Base-by-base conservation (phyloP, 257 asterid genomes). In the Nicotiana knightiana region DNA sequence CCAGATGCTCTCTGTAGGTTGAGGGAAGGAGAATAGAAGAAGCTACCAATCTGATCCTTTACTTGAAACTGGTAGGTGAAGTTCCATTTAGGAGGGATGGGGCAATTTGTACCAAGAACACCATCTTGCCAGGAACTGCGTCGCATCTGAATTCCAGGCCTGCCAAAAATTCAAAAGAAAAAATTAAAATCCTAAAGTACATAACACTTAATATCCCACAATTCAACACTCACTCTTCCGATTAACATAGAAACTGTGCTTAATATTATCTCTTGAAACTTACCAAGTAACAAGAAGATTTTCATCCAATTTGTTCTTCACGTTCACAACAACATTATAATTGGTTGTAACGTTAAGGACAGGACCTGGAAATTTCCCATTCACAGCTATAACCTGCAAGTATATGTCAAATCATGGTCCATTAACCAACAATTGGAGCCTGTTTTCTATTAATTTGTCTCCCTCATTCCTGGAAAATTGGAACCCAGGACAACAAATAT, bases 1-100 rank as follows among this genome's bases (percentile, higher is more conserved):
- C 99, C 99, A 1, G 96, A 87, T 46, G 99, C 95, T 86, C 98
- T 93, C 90, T 94, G 99, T 93, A 96, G 81, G 86, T 88, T 86
- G 75, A 93, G 85, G 24, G 99, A 91, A 28, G 99, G 99, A 77
- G 58, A 92, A 87, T 96, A 96, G 85, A 91, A 94, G 87, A 93
- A 93, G 85, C 98, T 92, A 32, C 99, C 99, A 48, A 96, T 94
- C 83, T 96, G 99, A 83, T 96, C 99, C 93, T 96, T 96, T 82
- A 85, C 99, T 85, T 96, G 99, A 87, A 96, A 96, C 88, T 96
- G 94, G 67, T 94, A 96, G 28, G 97, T 94, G 98, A 97, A 94
- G 86, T 92, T 94, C 97, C 95, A 90, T 5, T 81, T 86, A 1
- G 95, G 83, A 55, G 92, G 97, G 80, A 96, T 93, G 8, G 99